phyloP scores from a whole-genome alignment of 495 filamentous ascomycete genomes.

The Cenococcum geophilum region DNA sequence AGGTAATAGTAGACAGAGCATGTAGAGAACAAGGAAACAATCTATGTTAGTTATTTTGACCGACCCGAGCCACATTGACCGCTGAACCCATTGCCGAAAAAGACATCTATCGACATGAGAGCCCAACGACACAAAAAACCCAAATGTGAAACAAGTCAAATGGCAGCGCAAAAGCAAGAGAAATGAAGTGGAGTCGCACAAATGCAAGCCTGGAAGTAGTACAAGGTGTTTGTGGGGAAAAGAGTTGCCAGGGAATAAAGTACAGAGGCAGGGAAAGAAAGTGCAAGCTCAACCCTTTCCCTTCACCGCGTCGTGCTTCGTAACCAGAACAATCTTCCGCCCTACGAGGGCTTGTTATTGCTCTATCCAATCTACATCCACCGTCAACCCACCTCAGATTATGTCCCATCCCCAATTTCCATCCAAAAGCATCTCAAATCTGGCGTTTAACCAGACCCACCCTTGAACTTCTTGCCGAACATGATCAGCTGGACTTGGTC shows the following conservation, averaged over 20 bases:
- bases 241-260: slow-evolving; percentile 53
- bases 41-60: slow-evolving; percentile 20
- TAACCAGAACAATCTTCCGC: slow-evolving; percentile 43
- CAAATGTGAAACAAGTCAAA: slow-evolving; percentile 18
- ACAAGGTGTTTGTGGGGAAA: slow-evolving; percentile 40
- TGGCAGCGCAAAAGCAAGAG: slow-evolving; percentile 19
- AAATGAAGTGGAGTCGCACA: slow-evolving; percentile 24
- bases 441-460: slow-evolving; percentile 67
- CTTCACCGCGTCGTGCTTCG: slow-evolving; percentile 31
- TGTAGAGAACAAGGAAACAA: slow-evolving; percentile 7
- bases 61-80: slow-evolving; percentile 17
- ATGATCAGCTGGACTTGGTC: slow-evolving; percentile 97
- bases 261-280: slow-evolving; percentile 43
- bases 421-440: slow-evolving; percentile 11
- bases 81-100: slow-evolving; percentile 15
- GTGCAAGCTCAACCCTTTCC: slow-evolving; percentile 5
- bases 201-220: slow-evolving; percentile 30
- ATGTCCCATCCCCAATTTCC: slow-evolving; percentile 19
- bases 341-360: slow-evolving; percentile 28
- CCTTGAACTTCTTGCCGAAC: slow-evolving; percentile 99
- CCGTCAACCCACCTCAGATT: slow-evolving; percentile 27
- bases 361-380: slow-evolving; percentile 29
- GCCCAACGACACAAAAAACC: slow-evolving; percentile 7
- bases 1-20: not conserved
- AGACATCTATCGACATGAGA: slow-evolving; percentile 21